Evolutionary conservation across 164 flowering plant species (phyloP).

Genomic region (Magnolia officinalis): DNA sequence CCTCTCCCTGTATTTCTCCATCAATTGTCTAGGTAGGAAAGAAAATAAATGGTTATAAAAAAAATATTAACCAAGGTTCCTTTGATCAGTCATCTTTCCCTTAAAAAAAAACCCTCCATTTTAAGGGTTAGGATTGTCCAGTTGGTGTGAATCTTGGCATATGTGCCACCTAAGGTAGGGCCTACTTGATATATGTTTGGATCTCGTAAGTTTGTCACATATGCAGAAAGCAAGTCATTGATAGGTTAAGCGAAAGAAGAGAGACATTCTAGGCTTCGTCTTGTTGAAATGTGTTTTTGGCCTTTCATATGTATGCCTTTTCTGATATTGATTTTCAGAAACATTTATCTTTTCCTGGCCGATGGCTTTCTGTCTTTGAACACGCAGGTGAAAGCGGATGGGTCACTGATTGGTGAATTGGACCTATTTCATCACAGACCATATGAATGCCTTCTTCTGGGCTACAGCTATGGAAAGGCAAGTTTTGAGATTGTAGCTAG

Average conservation of each 20-base stretch:
- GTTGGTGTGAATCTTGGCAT: too few relatives aligned
- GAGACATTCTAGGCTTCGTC: background rate
- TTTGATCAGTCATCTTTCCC: too few relatives aligned
- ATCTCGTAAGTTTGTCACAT: too few relatives aligned
- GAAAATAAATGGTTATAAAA: too few relatives aligned
- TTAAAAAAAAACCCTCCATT: too few relatives aligned
- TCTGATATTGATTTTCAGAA: background rate
- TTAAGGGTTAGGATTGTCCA: too few relatives aligned
- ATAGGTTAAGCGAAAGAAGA: background rate
- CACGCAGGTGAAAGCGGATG: conserved; percentile 73
- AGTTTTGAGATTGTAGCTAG: conserved; percentile 11
- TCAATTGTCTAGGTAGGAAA: too few relatives aligned
- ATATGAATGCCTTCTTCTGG: conserved; percentile 86
- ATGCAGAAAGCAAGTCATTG: background rate
- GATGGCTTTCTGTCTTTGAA: background rate
- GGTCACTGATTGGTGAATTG: conserved; percentile 68
- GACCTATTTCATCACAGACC: conserved; percentile 94
- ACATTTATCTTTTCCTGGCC: background rate
- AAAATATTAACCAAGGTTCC: too few relatives aligned
- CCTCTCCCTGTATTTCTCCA: too few relatives aligned
- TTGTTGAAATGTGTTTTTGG: background rate
- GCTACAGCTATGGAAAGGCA: conserved; percentile 54
- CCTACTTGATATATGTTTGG: too few relatives aligned
- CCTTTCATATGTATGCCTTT: background rate
- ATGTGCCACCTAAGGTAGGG: too few relatives aligned